Evolutionary conservation across 768 basidiomycete genomes (phyloP).

Genomic region (Mycena rebaudengoi): DNA sequence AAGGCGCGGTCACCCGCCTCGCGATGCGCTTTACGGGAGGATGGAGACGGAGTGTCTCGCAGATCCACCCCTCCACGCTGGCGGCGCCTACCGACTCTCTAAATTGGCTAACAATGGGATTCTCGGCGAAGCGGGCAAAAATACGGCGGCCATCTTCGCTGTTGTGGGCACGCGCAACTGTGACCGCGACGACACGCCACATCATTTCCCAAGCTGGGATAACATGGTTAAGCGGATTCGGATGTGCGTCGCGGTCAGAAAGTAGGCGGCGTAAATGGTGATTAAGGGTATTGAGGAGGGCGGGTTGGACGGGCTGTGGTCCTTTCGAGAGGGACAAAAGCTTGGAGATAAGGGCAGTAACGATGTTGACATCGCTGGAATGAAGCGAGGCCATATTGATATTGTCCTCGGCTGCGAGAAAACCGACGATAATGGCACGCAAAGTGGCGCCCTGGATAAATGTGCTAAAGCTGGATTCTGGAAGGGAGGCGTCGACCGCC

Average conservation of each 20-base stretch:
- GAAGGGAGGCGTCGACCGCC: slow-evolving; percentile 39
- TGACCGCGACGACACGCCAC: slow-evolving; percentile 65
- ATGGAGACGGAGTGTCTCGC: slow-evolving; percentile 57
- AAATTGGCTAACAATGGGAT: slow-evolving; percentile 43
- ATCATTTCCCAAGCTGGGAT: slow-evolving; percentile 70
- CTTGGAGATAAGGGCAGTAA: slow-evolving; percentile 52
- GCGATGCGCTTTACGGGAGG: slow-evolving; percentile 61
- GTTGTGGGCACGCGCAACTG: slow-evolving; percentile 47
- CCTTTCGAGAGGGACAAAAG: slow-evolving; percentile 59
- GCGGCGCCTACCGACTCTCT: slow-evolving; percentile 18
- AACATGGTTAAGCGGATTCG: slow-evolving; percentile 58
- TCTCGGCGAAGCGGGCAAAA: slow-evolving; percentile 46
- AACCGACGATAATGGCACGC: slow-evolving; percentile 48
- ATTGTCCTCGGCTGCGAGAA: slow-evolving; percentile 46
- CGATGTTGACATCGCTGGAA: slow-evolving; percentile 41
- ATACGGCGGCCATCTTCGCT: slow-evolving; percentile 30
- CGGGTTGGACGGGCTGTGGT: slow-evolving; percentile 35
- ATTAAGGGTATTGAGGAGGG: slow-evolving; percentile 45
- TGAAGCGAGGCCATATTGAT: slow-evolving; percentile 39
- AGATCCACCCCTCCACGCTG: slow-evolving; percentile 47
- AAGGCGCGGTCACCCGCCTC: slow-evolving; percentile 24
- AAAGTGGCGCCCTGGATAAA: slow-evolving; percentile 57
- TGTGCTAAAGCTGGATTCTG: slow-evolving; percentile 37
- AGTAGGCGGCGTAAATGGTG: slow-evolving; percentile 50
- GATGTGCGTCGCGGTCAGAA: slow-evolving; percentile 39